Base-by-base conservation (phyloP, 2,329 filamentous ascomycete species). In the Fonsecaea multimorphosa region DNA sequence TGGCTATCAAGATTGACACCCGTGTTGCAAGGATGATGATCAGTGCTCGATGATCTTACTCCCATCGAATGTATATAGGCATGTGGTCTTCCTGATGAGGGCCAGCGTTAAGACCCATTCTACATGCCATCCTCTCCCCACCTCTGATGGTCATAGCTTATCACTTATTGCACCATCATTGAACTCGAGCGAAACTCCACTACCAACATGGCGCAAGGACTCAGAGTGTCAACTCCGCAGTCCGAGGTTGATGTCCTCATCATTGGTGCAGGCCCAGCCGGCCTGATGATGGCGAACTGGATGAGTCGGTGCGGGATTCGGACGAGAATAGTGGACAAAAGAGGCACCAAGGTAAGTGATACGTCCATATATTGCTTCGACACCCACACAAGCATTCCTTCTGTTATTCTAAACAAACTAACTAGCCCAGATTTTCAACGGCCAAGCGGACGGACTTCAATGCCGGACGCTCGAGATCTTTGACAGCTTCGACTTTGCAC, bases 401-500 rank as follows among this genome's bases (percentile, higher is more conserved):
- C 22, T 34, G 27, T 19, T 27, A 14, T 31, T 4, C 8, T 51
- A 3, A 14, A 52, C 14, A 36, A 19, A 38, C 22, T 24, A 9
- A 34, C 22, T n/a, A 36, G 29, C 24, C 51, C 34, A 71, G 53
- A 71, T 74, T 46, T 71, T 69, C n/a, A 74, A 73, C n/a, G 76
- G 78, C 22, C 81, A 83, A 69, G 82, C 82, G 1, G 83, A 85
- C 68, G 86, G 85, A 1, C 78, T 89, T 1, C 87, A 91, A 76
- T 86, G 84, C 68, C 86, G 89, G 1, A 90, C 87, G 0, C 79
- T 91, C 1, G 88, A 92, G 75, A 90, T 92, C n/a, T 86, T 92
- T 62, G 88, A 92, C 71, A 87, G 85, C 57, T 89, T 92, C 70
- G 89, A 86, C 0, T 85, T 92, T 64, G 87, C 81, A 1, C 84